Evolutionary conservation across 2,329 filamentous ascomycete genomes (phyloP).

Genomic region (Ceratocystis cubensis): DNA sequence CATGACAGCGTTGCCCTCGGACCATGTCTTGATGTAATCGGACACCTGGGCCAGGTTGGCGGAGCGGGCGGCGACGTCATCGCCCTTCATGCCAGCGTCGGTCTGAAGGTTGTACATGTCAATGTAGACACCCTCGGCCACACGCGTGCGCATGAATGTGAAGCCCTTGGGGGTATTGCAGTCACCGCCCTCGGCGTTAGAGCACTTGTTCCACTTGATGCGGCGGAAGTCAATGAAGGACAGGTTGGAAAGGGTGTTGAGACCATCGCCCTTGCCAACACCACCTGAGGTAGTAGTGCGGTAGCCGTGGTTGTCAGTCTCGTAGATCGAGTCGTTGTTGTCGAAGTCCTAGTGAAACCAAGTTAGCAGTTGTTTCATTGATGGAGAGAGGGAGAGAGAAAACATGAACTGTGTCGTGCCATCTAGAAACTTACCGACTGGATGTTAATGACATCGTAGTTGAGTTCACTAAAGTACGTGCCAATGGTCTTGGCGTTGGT

Average conservation of each 20-base stretch:
- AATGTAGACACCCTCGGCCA: constrained; percentile 38
- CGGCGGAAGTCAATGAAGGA: constrained; percentile 44
- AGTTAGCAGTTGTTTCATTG: not conserved
- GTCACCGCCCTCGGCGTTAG: constrained; percentile 42
- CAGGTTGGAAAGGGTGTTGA: constrained; percentile 51
- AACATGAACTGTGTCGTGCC: too few species aligned
- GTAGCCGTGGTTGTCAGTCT: constrained; percentile 45
- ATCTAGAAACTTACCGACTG: constrained; percentile 40
- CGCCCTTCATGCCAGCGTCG: constrained; percentile 46
- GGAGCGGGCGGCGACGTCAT: constrained; percentile 43
- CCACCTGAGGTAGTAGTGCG: constrained; percentile 54
- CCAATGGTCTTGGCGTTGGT: constrained; percentile 47
- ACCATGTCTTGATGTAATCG: constrained; percentile 43
- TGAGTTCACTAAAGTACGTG: constrained; percentile 41
- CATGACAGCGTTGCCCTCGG: constrained; percentile 47
- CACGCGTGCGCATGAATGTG: constrained; percentile 48
- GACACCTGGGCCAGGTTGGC: constrained; percentile 48
- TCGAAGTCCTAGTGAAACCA: constrained; percentile 42
- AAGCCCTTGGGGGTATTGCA: constrained; percentile 60
- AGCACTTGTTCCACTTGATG: constrained; percentile 48
- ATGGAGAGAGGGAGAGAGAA: too few species aligned
- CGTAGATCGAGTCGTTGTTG: constrained; percentile 52
- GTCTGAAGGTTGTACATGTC: constrained; percentile 56
- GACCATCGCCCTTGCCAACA: constrained; percentile 48
- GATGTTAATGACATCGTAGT: constrained; percentile 50